These are phyloP conservation scores for Rhodotorula diobovata DNA, from an alignment of 768 basidiomycete species.

Conservation along the genomic window DNA sequence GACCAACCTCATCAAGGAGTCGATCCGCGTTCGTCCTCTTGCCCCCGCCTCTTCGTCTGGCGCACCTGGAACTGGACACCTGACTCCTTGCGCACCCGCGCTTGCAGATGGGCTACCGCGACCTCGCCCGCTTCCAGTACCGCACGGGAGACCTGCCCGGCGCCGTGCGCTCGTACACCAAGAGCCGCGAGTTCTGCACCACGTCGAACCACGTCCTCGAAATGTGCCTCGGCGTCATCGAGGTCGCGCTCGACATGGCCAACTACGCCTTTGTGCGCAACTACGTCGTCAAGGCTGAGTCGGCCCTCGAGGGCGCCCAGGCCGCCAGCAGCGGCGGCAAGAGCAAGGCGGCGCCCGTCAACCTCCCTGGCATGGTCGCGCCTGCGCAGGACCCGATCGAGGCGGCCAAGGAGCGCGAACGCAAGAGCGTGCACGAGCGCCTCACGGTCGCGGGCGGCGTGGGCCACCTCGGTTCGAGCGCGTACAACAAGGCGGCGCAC, in stretches of 20 bases:
- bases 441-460: conserved; percentile 77
- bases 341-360: conserved; percentile 24
- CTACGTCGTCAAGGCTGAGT: conserved; percentile 95
- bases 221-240: conserved; percentile 59
- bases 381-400: conserved; percentile 32
- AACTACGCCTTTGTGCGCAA: conserved; percentile 81
- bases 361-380: conserved; percentile 44
- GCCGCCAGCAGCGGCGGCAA: conserved; percentile 13
- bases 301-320: conserved; percentile 64
- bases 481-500: conserved; percentile 75
- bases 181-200: conserved; percentile 86
- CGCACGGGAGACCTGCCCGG: conserved; percentile 64
- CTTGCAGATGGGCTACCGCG: conserved; percentile 78
- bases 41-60: background rate
- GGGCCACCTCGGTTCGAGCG: conserved; percentile 64
- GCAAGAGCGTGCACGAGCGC: conserved; percentile 67
- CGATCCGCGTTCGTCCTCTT: conserved; percentile 65
- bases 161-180: conserved; percentile 78
- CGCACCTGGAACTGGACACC: too few relatives aligned
- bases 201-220: conserved; percentile 89
- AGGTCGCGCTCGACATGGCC: conserved; percentile 72
- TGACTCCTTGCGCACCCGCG: background rate
- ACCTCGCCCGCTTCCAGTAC: conserved; percentile 74
- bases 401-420: conserved; percentile 57
- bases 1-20: conserved; percentile 98